phyloP scores from a whole-genome alignment of 768 basidiomycete genomes.

The Coprinopsis marcescibilis region DNA sequence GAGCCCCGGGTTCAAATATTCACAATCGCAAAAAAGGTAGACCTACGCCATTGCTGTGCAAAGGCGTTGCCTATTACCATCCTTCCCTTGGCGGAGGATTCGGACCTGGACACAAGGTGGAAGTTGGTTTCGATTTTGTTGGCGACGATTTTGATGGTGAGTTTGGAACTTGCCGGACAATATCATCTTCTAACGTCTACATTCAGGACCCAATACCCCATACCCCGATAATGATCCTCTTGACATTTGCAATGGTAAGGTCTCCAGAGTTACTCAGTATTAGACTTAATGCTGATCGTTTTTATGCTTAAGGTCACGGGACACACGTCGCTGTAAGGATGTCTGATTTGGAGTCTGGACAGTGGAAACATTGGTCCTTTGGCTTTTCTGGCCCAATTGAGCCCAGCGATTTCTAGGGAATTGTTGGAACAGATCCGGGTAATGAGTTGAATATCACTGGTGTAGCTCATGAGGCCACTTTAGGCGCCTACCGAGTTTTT shows the following conservation, averaged over 20 bases:
- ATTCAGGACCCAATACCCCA: conserved; percentile 40
- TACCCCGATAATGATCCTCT: conserved; percentile 47
- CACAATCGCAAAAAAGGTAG: background rate
- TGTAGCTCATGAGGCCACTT: conserved; percentile 55
- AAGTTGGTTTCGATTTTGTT: conserved; percentile 54
- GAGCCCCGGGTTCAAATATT: conserved; percentile 6
- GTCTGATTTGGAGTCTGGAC: too few relatives aligned
- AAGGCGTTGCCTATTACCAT: conserved; percentile 52
- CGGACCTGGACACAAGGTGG: conserved; percentile 47
- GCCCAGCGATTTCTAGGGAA: too few relatives aligned
- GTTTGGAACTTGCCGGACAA: too few relatives aligned
- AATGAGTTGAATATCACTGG: conserved; percentile 66
- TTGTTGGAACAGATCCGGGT: conserved; percentile 54
- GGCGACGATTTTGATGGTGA: conserved; percentile 47
- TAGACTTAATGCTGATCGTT: too few relatives aligned
- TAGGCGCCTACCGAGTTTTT: conserved; percentile 54
- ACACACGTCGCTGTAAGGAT: conserved; percentile 51
- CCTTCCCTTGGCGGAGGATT: conserved; percentile 49
- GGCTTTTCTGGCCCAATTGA: too few relatives aligned
- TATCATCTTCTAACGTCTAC: too few relatives aligned
- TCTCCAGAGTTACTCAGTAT: background rate
- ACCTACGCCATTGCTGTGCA: conserved; percentile 2
- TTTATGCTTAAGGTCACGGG: conserved; percentile 33
- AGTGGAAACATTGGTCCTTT: too few relatives aligned
- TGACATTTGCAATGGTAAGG: conserved; percentile 41